phyloP scores from a whole-genome alignment of 192 early-diverging fungal genomes.

The Coemansia sp. region DNA sequence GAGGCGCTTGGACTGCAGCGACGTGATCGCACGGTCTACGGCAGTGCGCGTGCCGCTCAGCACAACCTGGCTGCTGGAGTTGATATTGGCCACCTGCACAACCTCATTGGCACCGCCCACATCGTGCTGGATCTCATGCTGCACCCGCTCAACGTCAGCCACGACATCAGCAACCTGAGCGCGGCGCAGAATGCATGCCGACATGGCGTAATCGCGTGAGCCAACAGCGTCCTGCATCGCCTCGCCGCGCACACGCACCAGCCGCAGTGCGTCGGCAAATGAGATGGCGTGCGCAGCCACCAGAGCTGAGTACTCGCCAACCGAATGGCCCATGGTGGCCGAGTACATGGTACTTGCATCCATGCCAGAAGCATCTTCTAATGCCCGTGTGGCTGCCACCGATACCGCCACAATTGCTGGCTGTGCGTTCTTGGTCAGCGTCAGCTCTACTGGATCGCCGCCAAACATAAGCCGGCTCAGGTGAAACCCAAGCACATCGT shows the following conservation, averaged over 20 bases:
- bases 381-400: constrained; percentile 76
- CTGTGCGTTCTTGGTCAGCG: constrained; percentile 75
- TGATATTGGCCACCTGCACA: constrained; percentile 86
- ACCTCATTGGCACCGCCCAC: constrained; percentile 52
- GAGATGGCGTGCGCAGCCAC: constrained; percentile 65
- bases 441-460: constrained; percentile 69
- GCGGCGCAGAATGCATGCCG: constrained; percentile 78
- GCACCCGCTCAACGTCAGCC: constrained; percentile 35
- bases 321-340: constrained; percentile 85
- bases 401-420: constrained; percentile 91
- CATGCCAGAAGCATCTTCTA: constrained; percentile 82
- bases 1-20: constrained; percentile 75
- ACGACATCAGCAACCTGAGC: constrained; percentile 70
- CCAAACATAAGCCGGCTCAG: constrained; percentile 83
- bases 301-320: constrained; percentile 88
- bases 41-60: constrained; percentile 85
- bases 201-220: constrained; percentile 80
- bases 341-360: constrained; percentile 67
- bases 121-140: constrained; percentile 24
- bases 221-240: constrained; percentile 79
- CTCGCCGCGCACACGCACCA: constrained; percentile 84
- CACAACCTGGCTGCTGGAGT: constrained; percentile 80
- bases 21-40: constrained; percentile 78
- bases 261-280: constrained; percentile 75
- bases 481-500: constrained; percentile 71